These are phyloP conservation scores for Peterozyma xylosa DNA, from an alignment of 805 yeast genomes.

Conservation along the genomic window DNA sequence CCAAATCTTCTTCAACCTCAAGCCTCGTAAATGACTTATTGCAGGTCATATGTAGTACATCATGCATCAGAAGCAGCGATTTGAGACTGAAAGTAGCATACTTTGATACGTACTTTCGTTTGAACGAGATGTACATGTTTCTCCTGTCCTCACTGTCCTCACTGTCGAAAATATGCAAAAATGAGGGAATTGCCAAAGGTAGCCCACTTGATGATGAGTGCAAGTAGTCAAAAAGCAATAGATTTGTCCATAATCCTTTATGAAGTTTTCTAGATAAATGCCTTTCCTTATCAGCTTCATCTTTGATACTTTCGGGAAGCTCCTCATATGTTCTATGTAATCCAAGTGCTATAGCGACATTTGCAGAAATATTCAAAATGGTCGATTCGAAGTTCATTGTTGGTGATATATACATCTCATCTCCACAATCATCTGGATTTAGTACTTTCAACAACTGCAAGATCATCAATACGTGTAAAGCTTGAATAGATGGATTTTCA, in stretches of 20 bases:
- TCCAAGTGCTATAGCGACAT: constrained; percentile 1
- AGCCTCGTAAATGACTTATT: background rate
- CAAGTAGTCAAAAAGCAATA: constrained; percentile 4
- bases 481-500: background rate
- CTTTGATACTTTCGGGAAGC: background rate
- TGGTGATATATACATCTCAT: background rate
- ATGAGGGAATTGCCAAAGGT: background rate
- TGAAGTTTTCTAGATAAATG: background rate
- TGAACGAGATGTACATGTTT: background rate
- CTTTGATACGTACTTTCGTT: background rate
- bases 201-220: background rate
- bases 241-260: constrained; percentile 3
- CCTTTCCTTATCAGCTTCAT: background rate
- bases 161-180: too few species aligned
- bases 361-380: background rate
- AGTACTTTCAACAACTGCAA: background rate
- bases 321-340: background rate
- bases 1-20: constrained; percentile 1
- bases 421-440: constrained; percentile 5
- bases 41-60: background rate
- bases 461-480: constrained; percentile 1
- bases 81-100: background rate
- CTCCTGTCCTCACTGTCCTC: background rate
- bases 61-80: background rate
- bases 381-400: background rate